Evolutionary conservation across 176 grass and related monocot species (phyloP).

Genomic region (Zea mays): Zm-B73-REFERENCE-NAM-5.0 NC_050104.1:160076001-160076500

Average conservation of each 20-base stretch:
- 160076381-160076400: too few species aligned
- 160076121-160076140: neutral
- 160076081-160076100: neutral
- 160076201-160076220: too few species aligned
- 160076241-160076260: neutral
- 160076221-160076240: constrained; percentile 16
- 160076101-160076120: constrained; percentile 26
- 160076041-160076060: constrained; percentile 15
- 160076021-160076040: constrained; percentile 15
- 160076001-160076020: constrained; percentile 13
- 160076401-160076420: too few species aligned
- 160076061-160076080: constrained; percentile 28
- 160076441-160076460: too few species aligned
- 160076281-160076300: too few species aligned
- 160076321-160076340: too few species aligned
- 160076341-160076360: constrained; percentile 6
- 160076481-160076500: too few species aligned
- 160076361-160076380: neutral
- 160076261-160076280: too few species aligned
- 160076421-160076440: too few species aligned
- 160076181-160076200: neutral
- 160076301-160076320: too few species aligned
- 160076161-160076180: too few species aligned
- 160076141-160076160: neutral
- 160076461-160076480: too few species aligned